Conservation (phyloP, 345 rosid genomes). For the Fremontodendron californicum region DNA sequence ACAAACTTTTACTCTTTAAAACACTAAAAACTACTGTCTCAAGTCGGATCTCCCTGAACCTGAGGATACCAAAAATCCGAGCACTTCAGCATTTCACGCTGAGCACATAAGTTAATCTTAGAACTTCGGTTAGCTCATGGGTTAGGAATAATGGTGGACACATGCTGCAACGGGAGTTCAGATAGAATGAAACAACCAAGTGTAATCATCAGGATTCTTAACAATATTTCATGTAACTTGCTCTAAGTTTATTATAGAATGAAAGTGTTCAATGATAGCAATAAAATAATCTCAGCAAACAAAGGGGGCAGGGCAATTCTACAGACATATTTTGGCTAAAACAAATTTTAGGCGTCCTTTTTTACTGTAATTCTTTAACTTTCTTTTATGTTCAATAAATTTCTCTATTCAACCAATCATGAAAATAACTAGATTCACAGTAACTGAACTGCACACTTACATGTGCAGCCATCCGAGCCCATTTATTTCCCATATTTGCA, state of each 20-base stretch:
- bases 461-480: constrained; percentile 98
- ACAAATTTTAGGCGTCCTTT: not conserved
- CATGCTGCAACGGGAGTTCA: not conserved
- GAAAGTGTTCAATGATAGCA: not conserved
- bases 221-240: not conserved
- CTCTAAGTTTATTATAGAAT: not conserved
- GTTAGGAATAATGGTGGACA: not conserved
- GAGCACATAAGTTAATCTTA: not conserved
- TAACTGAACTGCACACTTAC: constrained; percentile 45
- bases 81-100: not conserved
- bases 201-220: not conserved
- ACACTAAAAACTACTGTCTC: not conserved
- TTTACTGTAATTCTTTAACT: not conserved
- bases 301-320: not conserved
- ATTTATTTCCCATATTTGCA: constrained; percentile 94
- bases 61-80: not conserved
- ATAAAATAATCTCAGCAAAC: not conserved
- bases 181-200: not conserved
- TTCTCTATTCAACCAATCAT: not conserved
- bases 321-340: not conserved
- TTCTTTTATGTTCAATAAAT: not conserved
- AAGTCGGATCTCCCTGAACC: not conserved
- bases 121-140: not conserved
- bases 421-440: not conserved
- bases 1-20: not conserved